phyloP scores from a whole-genome alignment of 164 flowering plant genomes.

The Stephania yunnanensis region DNA sequence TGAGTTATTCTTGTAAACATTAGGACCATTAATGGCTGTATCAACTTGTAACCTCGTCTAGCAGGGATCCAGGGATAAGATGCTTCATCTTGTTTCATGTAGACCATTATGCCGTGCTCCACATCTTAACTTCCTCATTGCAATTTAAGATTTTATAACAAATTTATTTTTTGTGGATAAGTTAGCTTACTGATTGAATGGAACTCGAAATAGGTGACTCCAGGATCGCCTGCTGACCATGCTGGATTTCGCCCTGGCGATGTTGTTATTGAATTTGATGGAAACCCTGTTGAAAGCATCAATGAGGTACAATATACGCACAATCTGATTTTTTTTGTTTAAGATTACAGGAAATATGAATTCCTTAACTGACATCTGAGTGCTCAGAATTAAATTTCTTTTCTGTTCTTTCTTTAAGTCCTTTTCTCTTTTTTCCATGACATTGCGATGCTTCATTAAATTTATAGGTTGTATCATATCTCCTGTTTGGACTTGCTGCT shows the following conservation, averaged over 20 bases:
- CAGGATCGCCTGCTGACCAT: conserved; percentile 83
- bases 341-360: background rate
- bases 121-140: background rate
- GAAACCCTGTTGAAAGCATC: conserved; percentile 61
- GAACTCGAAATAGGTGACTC: conserved; percentile 56
- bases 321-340: background rate
- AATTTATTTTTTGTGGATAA: too few relatives aligned
- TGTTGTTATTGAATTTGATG: conserved; percentile 74
- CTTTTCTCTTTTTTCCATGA: background rate
- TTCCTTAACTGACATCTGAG: background rate
- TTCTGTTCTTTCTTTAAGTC: background rate
- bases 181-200: background rate
- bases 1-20: too few relatives aligned
- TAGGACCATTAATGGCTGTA: too few relatives aligned
- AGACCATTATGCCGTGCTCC: background rate
- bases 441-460: background rate
- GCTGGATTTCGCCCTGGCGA: conserved; percentile 93
- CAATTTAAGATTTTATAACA: too few relatives aligned
- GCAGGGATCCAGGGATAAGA: background rate
- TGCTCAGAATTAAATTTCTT: background rate
- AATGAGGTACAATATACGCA: conserved; percentile 47
- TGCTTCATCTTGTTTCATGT: background rate
- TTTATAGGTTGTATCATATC: background rate
- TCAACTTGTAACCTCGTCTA: too few relatives aligned
- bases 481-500: background rate